Evolutionary conservation across 1,139 yeast genomes (phyloP).

Genomic region (Wickerhamomyces sp.): DNA sequence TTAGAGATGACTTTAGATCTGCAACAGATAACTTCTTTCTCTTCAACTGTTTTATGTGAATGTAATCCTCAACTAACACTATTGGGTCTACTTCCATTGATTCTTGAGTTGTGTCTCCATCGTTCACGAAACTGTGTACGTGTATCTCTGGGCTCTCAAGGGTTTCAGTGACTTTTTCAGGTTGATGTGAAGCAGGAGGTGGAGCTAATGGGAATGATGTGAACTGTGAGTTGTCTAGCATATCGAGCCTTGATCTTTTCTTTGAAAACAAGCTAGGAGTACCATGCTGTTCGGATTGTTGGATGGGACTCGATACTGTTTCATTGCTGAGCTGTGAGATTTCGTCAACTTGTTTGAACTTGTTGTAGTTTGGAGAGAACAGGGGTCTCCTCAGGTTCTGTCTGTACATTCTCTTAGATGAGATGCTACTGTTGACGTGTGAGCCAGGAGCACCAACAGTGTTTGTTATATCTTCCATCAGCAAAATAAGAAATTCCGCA

Average conservation of each 20-base stretch:
- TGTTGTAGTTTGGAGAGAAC: too few species aligned
- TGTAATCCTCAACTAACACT: constrained; percentile 48
- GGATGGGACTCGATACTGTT: too few species aligned
- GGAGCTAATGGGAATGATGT: constrained; percentile 69
- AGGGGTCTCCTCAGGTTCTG: too few species aligned
- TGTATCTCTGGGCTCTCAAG: constrained; percentile 27
- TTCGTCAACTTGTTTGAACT: too few species aligned
- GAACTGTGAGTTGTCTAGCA: constrained; percentile 54
- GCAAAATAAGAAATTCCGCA: too few species aligned
- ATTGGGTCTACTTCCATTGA: constrained; percentile 40
- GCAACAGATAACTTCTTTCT: constrained; percentile 24
- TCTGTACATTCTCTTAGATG: too few species aligned
- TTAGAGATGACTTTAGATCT: constrained; percentile 25
- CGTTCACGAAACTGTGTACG: constrained; percentile 9
- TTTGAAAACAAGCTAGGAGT: too few species aligned
- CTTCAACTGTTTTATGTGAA: constrained; percentile 21
- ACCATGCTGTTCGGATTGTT: too few species aligned
- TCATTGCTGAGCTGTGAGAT: too few species aligned
- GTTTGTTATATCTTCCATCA: too few species aligned
- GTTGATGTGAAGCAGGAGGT: constrained; percentile 29
- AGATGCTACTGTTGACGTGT: too few species aligned
- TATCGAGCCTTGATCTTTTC: constrained; percentile 51
- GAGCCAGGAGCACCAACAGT: too few species aligned
- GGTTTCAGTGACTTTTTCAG: constrained; percentile 13
- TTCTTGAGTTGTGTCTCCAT: neutral